Base-by-base conservation (phyloP, 2,329 filamentous ascomycete genomes). In the Myriosclerotinia curreyana region DNA sequence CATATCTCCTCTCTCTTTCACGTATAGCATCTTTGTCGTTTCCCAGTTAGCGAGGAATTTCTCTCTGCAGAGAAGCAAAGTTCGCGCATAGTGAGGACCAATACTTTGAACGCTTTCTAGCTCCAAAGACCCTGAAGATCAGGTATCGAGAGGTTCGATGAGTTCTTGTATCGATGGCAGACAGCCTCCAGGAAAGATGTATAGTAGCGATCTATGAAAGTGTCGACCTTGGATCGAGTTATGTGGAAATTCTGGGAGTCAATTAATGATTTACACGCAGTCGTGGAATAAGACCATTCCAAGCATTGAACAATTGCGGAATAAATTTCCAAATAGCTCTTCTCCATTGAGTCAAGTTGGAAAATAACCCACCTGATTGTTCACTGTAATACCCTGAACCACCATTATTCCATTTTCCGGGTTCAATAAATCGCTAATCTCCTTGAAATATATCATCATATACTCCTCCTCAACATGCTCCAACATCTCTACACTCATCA, bases 181-280 rank as follows among this genome's bases (percentile, higher is more conserved):
- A 71, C 90, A 87, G 1, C 88, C 88, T 22, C 88, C 87, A 0
- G 88, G 89, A 75, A 91, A 91, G 64, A 91, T 90, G n/a, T n/a
- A n/a, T n/a, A n/a, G 76, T 91, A 90, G 64, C 85, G 83, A 64
- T 87, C 83, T 71, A 91, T 90, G 74, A 91, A 91, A 5, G 38
- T 66, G 11, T 60, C 58, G 11, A 67, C 46, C n/a, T 62, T 60
- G 12, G 44, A 44, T 51, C 31, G 50, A 25, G 55, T 65, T 36
- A 52, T n/a, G 25, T 68, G 66, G 36, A 68, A 40, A n/a, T 15
- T 20, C 64, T 68, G 36, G 7, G 36, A 11, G 15, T 22, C 20
- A 1, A n/a, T 59, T 9, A 59, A 36, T 59, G 7, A 3, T 25
- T 9, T 53, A 25, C 36, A 31, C 25, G 17, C 40, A 20, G 8